These are phyloP conservation scores for Aspergillus nomiae DNA, from an alignment of 2,329 filamentous ascomycete genomes.

Conservation along the genomic window DNA sequence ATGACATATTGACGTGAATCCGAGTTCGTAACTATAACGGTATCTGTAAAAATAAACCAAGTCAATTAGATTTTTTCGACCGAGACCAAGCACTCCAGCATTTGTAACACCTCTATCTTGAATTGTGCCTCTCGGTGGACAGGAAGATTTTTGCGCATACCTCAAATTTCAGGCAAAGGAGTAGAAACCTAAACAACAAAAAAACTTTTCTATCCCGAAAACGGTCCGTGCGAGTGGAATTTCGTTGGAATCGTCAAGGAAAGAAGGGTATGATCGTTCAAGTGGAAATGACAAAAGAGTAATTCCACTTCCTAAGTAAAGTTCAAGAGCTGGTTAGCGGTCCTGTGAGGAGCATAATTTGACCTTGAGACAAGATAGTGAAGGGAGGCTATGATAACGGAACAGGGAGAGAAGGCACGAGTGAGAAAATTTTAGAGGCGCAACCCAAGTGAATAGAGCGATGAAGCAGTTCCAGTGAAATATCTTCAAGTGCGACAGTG, in stretches of 20 bases:
- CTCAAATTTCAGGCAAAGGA: slow-evolving; percentile 23
- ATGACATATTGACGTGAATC: slow-evolving; percentile 58
- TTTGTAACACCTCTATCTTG: not conserved
- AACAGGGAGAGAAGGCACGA: not conserved
- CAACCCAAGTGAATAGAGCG: not conserved
- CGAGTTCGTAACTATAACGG: slow-evolving; percentile 23
- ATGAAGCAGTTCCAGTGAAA: not conserved
- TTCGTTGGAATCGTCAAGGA: slow-evolving; percentile 46
- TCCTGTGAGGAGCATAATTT: not conserved
- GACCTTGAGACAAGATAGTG: not conserved
- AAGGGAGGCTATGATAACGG: not conserved
- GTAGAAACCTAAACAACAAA: slow-evolving; percentile 22
- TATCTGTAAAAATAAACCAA: slow-evolving; percentile 12
- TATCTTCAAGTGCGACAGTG: not conserved
- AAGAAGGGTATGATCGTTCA: slow-evolving; percentile 38
- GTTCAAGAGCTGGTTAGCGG: slow-evolving; percentile 13
- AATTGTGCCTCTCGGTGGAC: not conserved
- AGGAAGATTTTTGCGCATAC: slow-evolving; percentile 16
- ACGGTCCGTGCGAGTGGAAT: slow-evolving; percentile 37
- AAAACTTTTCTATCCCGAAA: slow-evolving; percentile 33
- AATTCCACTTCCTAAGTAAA: slow-evolving; percentile 29
- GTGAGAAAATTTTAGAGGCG: not conserved
- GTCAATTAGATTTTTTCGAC: not conserved
- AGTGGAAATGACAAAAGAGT: slow-evolving; percentile 32
- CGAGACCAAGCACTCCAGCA: not conserved